Base-by-base conservation (phyloP, 306 rosid species). In the Lablab purpureus region DNA sequence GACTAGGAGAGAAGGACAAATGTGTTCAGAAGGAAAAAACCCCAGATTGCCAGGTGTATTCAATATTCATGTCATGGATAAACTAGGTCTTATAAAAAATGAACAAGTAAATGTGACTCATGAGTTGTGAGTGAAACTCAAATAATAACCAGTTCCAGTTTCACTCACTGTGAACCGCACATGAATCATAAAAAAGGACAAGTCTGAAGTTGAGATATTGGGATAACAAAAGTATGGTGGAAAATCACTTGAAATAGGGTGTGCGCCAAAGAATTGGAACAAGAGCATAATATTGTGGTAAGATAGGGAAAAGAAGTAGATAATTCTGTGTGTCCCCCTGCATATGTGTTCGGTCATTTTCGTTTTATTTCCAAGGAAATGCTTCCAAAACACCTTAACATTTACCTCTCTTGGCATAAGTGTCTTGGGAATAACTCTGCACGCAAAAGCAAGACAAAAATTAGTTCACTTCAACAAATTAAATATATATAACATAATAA, bases 321-420 rank as follows among this genome's bases (percentile, higher is more conserved):
- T 80, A 83, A 88, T 75, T 85, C 73, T 78, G 18, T 78, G 5
- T 82, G 76, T 71, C 49, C 58, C 62, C 60, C 41, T 52, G 19
- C 68, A 12, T 58, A 49, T 32, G 32, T 74, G 86, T 76, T 70
- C 36, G 54, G 88, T 86, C 92, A 81, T 84, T 88, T 87, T 85
- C 83, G 40, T 28, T 60, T 21, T 63, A 14, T 65, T 78, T 47
- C 75, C 40, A 72, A 70, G 49, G 34, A 84, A 79, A 82, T 74
- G 75, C 25, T 81, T 82, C 54, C 80, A 80, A 63, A 34, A 56
- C 76, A 52, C 23, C 47, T 75, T 45, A 28, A 67, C 83, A 85
- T 66, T n/a, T 87, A 95, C 99, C 98, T 95, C 99, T 90, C 98
- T 92, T 23, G 99, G 98, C 98, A 91, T 95, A 52, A 95, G 92